Evolutionary conservation across 495 filamentous ascomycete genomes (phyloP).

Genomic region (Penicillium turbatum): DNA sequence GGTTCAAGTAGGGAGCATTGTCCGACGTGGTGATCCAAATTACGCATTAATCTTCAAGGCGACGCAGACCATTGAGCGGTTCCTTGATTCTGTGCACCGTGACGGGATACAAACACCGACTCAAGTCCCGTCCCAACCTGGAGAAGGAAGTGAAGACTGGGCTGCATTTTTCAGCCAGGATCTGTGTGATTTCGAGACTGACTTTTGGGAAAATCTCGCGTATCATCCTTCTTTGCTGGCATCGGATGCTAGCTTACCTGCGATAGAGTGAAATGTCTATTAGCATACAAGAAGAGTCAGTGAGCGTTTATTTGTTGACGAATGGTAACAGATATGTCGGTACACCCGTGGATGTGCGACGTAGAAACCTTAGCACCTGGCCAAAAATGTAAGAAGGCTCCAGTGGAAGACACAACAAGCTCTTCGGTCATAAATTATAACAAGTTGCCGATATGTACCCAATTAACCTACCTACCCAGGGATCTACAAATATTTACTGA

Average conservation of each 20-base stretch:
- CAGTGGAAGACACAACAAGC: no score
- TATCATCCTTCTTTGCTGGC: conserved; percentile 31
- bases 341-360: no score
- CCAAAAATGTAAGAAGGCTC: no score
- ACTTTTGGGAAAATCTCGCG: conserved; percentile 31
- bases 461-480: no score
- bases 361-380: no score
- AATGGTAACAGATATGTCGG: no score
- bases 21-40: conserved; percentile 34
- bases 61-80: conserved; percentile 29
- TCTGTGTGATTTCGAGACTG: conserved; percentile 31
- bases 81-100: conserved; percentile 30
- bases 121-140: conserved; percentile 7
- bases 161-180: conserved; percentile 28
- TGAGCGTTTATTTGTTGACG: no score
- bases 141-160: conserved; percentile 24
- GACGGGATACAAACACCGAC: conserved; percentile 8
- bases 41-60: conserved; percentile 32
- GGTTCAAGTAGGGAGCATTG: conserved; percentile 32
- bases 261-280: conserved; percentile 9
- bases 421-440: no score
- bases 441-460: no score
- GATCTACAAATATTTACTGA: no score
- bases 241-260: conserved; percentile 20
- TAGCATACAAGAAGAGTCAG: no score